These are phyloP conservation scores for Malania oleifera DNA, from an alignment of 164 flowering plant species.

Conservation along the genomic window DNA sequence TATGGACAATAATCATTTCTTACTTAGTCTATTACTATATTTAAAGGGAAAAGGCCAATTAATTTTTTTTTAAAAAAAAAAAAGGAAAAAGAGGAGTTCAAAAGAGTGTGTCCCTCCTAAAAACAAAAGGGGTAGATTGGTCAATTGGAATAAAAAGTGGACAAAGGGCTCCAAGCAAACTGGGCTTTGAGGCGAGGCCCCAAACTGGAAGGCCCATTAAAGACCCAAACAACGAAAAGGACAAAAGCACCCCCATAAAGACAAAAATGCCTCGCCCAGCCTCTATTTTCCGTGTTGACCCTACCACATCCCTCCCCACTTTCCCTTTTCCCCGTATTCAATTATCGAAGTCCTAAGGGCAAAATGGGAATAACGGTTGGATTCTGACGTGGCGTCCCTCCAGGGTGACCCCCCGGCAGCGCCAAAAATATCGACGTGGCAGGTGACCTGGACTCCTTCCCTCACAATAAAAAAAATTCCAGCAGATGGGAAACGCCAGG, in stretches of 20 bases:
- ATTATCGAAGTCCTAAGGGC: not conserved
- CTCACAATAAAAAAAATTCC: not conserved
- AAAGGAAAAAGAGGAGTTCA: too few relatives aligned
- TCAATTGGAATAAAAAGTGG: not conserved
- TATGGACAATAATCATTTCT: too few relatives aligned
- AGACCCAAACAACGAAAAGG: conserved; percentile 14
- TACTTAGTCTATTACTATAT: too few relatives aligned
- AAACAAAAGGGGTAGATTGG: not conserved
- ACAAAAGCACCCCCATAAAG: conserved; percentile 20
- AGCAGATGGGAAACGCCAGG: conserved; percentile 16
- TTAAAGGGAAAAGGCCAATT: too few relatives aligned
- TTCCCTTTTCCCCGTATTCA: too few relatives aligned
- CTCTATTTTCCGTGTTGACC: conserved; percentile 23
- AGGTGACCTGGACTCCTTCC: conserved; percentile 4
- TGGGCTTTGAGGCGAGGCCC: too few relatives aligned
- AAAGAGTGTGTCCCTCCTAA: too few relatives aligned
- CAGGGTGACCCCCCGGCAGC: too few relatives aligned
- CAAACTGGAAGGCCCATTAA: too few relatives aligned
- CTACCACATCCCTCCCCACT: not conserved
- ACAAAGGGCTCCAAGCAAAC: too few relatives aligned
- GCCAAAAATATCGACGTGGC: conserved; percentile 7
- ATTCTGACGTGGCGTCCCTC: too few relatives aligned
- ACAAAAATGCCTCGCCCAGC: conserved; percentile 5
- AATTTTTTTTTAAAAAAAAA: too few relatives aligned
- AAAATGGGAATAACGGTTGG: not conserved